phyloP scores from a whole-genome alignment of 306 rosid species.

The Astragalus membranaceus region DNA sequence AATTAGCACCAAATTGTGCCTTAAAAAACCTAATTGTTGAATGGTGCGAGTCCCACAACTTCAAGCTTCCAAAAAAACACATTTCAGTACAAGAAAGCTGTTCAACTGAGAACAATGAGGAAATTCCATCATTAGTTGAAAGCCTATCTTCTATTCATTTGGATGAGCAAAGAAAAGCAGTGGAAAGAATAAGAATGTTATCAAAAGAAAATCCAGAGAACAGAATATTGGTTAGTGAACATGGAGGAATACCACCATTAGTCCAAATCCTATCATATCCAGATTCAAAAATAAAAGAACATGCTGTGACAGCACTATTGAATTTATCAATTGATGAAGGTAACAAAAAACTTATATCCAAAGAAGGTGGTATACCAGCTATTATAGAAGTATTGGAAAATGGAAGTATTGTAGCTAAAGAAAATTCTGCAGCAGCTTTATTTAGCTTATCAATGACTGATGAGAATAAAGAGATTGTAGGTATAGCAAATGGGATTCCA shows the following conservation, averaged over 20 bases:
- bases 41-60: slow-evolving; percentile 68
- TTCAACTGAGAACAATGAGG: slow-evolving; percentile 23
- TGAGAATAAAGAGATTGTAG: slow-evolving; percentile 59
- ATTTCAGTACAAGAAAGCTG: slow-evolving; percentile 23
- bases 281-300: slow-evolving; percentile 65
- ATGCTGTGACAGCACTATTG: slow-evolving; percentile 73
- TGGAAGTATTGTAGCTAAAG: slow-evolving; percentile 69
- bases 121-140: slow-evolving; percentile 46
- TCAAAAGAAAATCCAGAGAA: slow-evolving; percentile 79
- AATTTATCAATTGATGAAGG: slow-evolving; percentile 73
- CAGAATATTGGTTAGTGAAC: slow-evolving; percentile 54
- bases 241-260: slow-evolving; percentile 73
- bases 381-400: slow-evolving; percentile 61
- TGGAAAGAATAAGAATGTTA: slow-evolving; percentile 61
- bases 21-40: slow-evolving; percentile 48
- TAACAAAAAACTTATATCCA: slow-evolving; percentile 58
- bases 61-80: slow-evolving; percentile 43
- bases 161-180: slow-evolving; percentile 59
- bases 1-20: slow-evolving; percentile 36
- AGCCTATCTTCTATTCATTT: slow-evolving; percentile 41
- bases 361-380: slow-evolving; percentile 74
- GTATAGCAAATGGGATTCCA: slow-evolving; percentile 49
- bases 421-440: slow-evolving; percentile 81
- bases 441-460: slow-evolving; percentile 87
- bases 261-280: slow-evolving; percentile 63